Evolutionary conservation across 805 yeast genomes (phyloP), one percentile per base, ranked within the genome.

Genomic region (Spathaspora arborariae): DNA sequence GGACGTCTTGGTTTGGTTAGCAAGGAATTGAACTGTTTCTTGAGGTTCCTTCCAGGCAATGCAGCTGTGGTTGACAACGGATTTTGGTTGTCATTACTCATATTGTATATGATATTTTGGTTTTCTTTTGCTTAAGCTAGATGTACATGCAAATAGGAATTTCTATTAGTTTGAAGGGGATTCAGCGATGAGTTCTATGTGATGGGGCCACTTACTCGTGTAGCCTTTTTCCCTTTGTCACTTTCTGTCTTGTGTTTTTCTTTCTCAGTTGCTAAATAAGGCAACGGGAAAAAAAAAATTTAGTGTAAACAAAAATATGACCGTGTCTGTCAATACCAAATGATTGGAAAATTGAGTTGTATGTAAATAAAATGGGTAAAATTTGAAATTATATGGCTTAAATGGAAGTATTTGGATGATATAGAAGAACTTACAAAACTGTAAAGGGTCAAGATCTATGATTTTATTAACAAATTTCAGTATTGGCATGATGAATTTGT

Each of bases 1-100:
- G 77, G 76, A 22, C 59, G 55, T 44, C 74, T 48, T 5, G 53
- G 53, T 45, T 41, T 47, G 26, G 38, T 47, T 33, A 45, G 24
- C 27, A 50, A 39, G 2, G 53, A 50, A 24, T 45, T 27, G 30
- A 44, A 41, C 11, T 45, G 42, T 34, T 46, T 47, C 43, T 50
- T 50, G 9, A 45, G 24, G 15, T 19, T 27, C 15, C 20, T 24
- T 30, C 44, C 45, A 15, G 47, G 41, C 20, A 41, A 37, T 33
- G 44, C 37, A n/a, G 40, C 20, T 34, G 45, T 13, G 15, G 41
- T 30, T 34, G 39, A 6, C 19, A 30, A 11, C 18, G 10, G 19
- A 41, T 21, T 4, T 35, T 22, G 4, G 35, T n/a, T 36, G 46
- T n/a, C 35, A 30, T 41, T 19, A 21, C 8, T 15, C 26, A 20